Evolutionary conservation across 1,139 yeast species (phyloP), one percentile per base, ranked within the genome.

Genomic region (Sugiyamaella xylanicola): DNA sequence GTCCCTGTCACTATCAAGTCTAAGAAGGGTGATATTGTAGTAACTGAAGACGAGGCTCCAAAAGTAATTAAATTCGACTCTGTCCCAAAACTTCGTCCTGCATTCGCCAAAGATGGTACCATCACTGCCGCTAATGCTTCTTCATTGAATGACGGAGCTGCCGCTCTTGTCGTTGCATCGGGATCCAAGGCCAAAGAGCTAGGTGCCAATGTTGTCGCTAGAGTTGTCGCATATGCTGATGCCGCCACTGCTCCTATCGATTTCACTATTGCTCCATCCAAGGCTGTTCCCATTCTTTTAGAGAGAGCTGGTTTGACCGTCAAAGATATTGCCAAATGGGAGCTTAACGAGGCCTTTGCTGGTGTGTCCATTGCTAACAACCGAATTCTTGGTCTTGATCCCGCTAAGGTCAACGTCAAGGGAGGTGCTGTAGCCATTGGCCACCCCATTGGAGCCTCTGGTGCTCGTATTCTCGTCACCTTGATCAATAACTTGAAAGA

Each of bases 401-500:
- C 78, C 25, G 79, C 82, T 53, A 90, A 87, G 75, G 83, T 91
- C 58, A 91, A 91, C 70, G 91, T 84, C 58, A 87, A 87, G 70
- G 98, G 98, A 72, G 98, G 97, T 72, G 97, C 97, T 41, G 97
- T 91, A 61, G 97, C 97, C 43, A 74, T 91, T 61, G 97, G 97
- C 48, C 97, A 91, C 72, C 97, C 98, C 68, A 82, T 91, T 71
- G 98, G 97, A 55, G 87, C 95, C 69, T 88, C 96, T 11, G 97
- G 98, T 71, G 95, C 96, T 46, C 83, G 98, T 78, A 83, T 91
- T 67, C 79, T 91, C 53, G 91, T 87, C 61, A 90, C 97, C 48
- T 78, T 91, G 73, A 72, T 86, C 63, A 81, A 87, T 63, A 84
- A 85, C 41, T 80, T 91, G 70, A 70, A 78, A 57, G 95, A 88